These are phyloP conservation scores for Pichia exigua DNA, from an alignment of 805 yeast species.

Conservation along the genomic window DNA sequence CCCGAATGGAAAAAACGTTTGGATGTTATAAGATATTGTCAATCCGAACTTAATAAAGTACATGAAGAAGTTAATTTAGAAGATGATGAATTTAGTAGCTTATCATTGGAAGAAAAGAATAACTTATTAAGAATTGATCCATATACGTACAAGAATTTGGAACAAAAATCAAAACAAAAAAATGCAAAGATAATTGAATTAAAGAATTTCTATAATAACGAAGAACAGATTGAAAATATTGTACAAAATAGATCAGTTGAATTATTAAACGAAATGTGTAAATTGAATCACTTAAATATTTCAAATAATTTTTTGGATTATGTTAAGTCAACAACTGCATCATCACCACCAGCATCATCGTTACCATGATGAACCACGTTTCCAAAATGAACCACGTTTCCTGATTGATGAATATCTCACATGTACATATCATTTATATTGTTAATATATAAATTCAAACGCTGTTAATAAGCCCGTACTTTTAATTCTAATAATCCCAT, in stretches of 20 bases:
- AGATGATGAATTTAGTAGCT: constrained; percentile 8
- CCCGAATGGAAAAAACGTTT: constrained; percentile 41
- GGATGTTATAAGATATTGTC: constrained; percentile 36
- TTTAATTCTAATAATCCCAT: too few species aligned
- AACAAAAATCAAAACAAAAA: constrained; percentile 24
- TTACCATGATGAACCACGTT: too few species aligned
- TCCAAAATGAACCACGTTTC: neutral
- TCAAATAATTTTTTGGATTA: constrained; percentile 12
- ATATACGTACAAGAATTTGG: constrained; percentile 36
- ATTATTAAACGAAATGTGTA: constrained; percentile 31
- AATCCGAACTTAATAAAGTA: constrained; percentile 25
- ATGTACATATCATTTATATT: neutral
- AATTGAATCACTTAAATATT: constrained; percentile 10
- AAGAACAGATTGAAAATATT: constrained; percentile 34
- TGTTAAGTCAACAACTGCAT: neutral
- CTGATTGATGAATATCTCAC: neutral
- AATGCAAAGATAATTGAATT: constrained; percentile 25
- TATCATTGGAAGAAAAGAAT: constrained; percentile 16
- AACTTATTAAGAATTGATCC: constrained; percentile 38
- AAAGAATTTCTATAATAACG: constrained; percentile 32
- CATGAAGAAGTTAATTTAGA: constrained; percentile 11
- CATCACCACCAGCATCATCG: neutral
- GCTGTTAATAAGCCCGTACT: neutral
- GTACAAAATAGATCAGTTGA: constrained; percentile 30
- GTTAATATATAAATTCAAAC: too few species aligned